Percentiles rank a stretch among this genome's conserved stretches.
Conservation (phyloP, 352 stramenopile genomes). For the Aphanomyces euteiches region DNA sequence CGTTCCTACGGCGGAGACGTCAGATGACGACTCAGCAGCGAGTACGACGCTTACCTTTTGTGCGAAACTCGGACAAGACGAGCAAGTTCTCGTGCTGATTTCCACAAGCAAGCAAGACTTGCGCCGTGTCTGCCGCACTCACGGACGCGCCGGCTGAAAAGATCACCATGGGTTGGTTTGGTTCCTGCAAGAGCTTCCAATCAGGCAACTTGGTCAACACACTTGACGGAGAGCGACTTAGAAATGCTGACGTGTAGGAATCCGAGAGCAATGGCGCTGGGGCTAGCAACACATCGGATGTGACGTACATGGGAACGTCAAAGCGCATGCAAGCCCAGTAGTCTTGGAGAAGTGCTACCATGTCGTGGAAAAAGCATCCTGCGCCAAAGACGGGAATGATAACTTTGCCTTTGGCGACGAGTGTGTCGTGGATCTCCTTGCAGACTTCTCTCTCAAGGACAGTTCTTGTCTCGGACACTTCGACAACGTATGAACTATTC, state of each 20-base stretch:
- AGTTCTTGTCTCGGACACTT: slow-evolving; percentile 75
- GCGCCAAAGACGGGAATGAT: slow-evolving; percentile 73
- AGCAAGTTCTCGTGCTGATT: slow-evolving; percentile 78
- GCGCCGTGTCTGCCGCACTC: slow-evolving; percentile 60
- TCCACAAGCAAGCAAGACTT: slow-evolving; percentile 56
- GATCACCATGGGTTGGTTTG: slow-evolving; percentile 58
- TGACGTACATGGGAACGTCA: slow-evolving; percentile 60
- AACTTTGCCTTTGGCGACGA: slow-evolving; percentile 74
- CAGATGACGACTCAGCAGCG: neutral
- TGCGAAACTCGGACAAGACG: slow-evolving; percentile 80
- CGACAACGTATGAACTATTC: slow-evolving; percentile 71
- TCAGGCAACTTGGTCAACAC: slow-evolving; percentile 50
- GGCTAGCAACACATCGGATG: slow-evolving; percentile 57
- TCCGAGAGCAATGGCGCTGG: slow-evolving; percentile 55
- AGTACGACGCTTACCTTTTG: slow-evolving; percentile 36
- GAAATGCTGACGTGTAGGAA: slow-evolving; percentile 54
- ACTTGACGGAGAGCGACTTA: slow-evolving; percentile 16
- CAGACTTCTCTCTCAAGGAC: slow-evolving; percentile 78
- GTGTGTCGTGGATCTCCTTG: slow-evolving; percentile 71
- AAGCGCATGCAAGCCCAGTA: slow-evolving; percentile 66
- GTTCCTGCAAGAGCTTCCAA: slow-evolving; percentile 60
- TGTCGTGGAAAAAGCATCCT: slow-evolving; percentile 72
- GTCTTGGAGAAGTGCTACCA: slow-evolving; percentile 62
- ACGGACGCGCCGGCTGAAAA: slow-evolving; percentile 79
- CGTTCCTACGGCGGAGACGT: slow-evolving; percentile 31